These are phyloP conservation scores for Colletotrichum musae DNA, from an alignment of 2,329 filamentous ascomycete genomes.

Conservation along the genomic window DNA sequence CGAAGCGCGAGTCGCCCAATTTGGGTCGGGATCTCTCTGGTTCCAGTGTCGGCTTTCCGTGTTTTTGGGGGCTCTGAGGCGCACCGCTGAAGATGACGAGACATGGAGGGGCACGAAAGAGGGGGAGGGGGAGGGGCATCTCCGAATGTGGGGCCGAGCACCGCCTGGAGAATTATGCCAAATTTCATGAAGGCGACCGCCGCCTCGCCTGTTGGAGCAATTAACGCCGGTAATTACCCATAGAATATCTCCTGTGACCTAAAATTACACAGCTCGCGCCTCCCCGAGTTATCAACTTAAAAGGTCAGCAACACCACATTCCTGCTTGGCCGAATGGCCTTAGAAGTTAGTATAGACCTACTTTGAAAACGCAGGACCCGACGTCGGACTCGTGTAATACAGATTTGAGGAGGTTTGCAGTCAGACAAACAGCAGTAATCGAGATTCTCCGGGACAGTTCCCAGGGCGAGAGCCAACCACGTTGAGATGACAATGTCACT, in stretches of 20 bases:
- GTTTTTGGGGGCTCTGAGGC: not conserved
- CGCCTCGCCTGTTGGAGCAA: conserved; percentile 23
- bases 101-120: conserved; percentile 27
- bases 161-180: conserved; percentile 28
- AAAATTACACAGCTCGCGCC: not conserved
- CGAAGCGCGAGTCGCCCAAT: not conserved
- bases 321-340: no score
- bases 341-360: no score
- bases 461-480: not conserved
- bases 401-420: not conserved
- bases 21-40: not conserved
- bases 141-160: conserved; percentile 19
- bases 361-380: no score
- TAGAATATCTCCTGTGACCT: not conserved
- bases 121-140: conserved; percentile 31
- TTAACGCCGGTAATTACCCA: conserved; percentile 30
- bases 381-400: not conserved
- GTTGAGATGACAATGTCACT: conserved; percentile 1
- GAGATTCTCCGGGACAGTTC: not conserved
- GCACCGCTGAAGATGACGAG: conserved; percentile 18
- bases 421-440: not conserved
- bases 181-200: conserved; percentile 1
- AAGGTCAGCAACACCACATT: no score
- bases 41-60: no score
- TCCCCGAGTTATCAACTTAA: no score